Evolutionary conservation across 495 filamentous ascomycete genomes (phyloP).

Genomic region (Penicillium fimorum): DNA sequence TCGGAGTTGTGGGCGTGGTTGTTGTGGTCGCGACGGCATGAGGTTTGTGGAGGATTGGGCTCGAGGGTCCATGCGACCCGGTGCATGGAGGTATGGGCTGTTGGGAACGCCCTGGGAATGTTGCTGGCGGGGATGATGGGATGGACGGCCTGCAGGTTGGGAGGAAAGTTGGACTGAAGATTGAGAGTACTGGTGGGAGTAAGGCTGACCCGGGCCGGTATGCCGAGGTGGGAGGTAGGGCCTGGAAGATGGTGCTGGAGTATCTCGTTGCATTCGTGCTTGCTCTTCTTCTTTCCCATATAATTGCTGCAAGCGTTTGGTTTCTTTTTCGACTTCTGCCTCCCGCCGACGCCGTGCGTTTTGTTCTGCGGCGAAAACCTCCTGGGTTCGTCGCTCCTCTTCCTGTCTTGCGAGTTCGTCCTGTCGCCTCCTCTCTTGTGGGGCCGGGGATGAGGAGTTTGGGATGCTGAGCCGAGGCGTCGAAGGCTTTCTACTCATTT

Average conservation of each 20-base stretch:
- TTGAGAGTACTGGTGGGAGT: slow-evolving; percentile 20
- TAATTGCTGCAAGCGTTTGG: slow-evolving; percentile 69
- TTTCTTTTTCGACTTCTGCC: slow-evolving; percentile 78
- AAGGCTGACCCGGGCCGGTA: slow-evolving; percentile 18
- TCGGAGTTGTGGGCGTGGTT: slow-evolving; percentile 15
- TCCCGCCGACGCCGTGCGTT: slow-evolving; percentile 62
- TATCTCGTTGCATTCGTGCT: slow-evolving; percentile 31
- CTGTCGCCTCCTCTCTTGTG: slow-evolving; percentile 25
- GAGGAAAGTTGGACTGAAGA: slow-evolving; percentile 17
- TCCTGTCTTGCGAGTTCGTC: slow-evolving; percentile 56
- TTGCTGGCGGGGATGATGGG: slow-evolving; percentile 15
- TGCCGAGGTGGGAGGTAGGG: slow-evolving; percentile 23
- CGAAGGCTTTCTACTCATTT: slow-evolving; percentile 8
- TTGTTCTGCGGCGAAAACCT: slow-evolving; percentile 77
- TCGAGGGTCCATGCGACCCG: slow-evolving; percentile 20
- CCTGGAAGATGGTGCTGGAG: slow-evolving; percentile 28
- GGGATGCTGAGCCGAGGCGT: slow-evolving; percentile 16
- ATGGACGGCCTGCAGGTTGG: slow-evolving; percentile 13
- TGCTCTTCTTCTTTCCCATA: slow-evolving; percentile 61
- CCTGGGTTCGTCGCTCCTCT: slow-evolving; percentile 69
- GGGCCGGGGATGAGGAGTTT: slow-evolving; percentile 21
- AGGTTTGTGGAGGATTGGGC: slow-evolving; percentile 24
- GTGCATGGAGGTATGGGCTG: slow-evolving; percentile 16
- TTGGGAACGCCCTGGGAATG: slow-evolving; percentile 8
- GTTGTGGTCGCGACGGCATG: slow-evolving; percentile 16